These are phyloP conservation scores for Blastomyces parvus DNA, from an alignment of 2,329 filamentous ascomycete genomes.

Conservation along the genomic window DNA sequence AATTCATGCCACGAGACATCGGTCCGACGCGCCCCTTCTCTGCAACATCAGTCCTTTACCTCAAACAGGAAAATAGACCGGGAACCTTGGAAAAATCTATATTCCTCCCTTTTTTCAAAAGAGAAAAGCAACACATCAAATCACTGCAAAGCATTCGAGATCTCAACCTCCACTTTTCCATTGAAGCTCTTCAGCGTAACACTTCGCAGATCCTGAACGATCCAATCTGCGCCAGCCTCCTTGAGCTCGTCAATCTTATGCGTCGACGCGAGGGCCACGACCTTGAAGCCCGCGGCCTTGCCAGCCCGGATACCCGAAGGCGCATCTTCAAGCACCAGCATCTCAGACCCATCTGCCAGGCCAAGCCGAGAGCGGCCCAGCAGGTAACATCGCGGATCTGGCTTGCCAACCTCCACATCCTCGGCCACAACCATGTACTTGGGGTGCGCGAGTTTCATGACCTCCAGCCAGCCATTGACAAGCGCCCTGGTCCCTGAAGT, in stretches of 20 bases:
- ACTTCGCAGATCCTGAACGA: constrained; percentile 68
- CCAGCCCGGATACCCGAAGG: constrained; percentile 76
- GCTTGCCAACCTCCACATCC: constrained; percentile 66
- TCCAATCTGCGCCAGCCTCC: constrained; percentile 75
- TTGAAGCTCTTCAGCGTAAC: constrained; percentile 53
- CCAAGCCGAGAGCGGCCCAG: constrained; percentile 56
- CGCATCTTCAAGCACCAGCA: constrained; percentile 81
- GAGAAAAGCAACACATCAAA: neutral
- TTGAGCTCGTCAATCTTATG: constrained; percentile 64
- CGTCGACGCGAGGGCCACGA: constrained; percentile 76
- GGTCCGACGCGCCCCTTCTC: neutral
- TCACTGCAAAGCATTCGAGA: constrained; percentile 48
- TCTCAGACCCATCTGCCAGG: constrained; percentile 37
- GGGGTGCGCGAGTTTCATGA: constrained; percentile 56
- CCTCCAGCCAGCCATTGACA: constrained; percentile 61
- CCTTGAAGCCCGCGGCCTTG: constrained; percentile 75
- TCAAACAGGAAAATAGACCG: neutral
- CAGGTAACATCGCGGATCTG: constrained; percentile 63
- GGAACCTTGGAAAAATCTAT: neutral
- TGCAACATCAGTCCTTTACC: neutral
- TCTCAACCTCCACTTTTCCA: constrained; percentile 57
- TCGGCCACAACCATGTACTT: constrained; percentile 63
- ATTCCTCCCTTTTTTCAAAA: no score
- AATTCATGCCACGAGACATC: constrained; percentile 1
- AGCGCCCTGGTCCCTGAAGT: constrained; percentile 57